phyloP scores from a whole-genome alignment of 257 asterid genomes.

The Nicotiana otophora region DNA sequence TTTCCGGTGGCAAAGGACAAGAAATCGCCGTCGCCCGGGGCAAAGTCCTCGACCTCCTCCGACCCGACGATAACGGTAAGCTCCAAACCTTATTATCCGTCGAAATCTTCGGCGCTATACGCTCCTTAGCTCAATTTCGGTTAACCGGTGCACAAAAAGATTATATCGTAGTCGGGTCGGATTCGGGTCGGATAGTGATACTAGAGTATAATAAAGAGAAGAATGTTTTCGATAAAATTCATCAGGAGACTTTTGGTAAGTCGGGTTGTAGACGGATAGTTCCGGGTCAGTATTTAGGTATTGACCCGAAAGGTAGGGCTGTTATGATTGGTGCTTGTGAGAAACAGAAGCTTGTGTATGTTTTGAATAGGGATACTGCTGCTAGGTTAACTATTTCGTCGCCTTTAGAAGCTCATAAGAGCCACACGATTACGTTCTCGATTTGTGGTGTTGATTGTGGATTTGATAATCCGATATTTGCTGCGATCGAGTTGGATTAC shows the following conservation, averaged over 20 bases:
- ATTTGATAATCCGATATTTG: slow-evolving; percentile 93
- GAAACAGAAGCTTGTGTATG: slow-evolving; percentile 97
- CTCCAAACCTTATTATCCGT: slow-evolving; percentile 81
- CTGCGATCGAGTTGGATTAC: slow-evolving; percentile 93
- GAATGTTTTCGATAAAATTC: slow-evolving; percentile 75
- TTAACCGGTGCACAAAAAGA: slow-evolving; percentile 92
- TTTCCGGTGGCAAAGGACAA: slow-evolving; percentile 87
- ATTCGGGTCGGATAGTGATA: slow-evolving; percentile 88
- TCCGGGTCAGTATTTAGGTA: slow-evolving; percentile 90
- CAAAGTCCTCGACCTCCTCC: slow-evolving; percentile 85
- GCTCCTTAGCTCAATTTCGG: slow-evolving; percentile 96
- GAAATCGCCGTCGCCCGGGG: slow-evolving; percentile 95
- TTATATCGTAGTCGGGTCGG: slow-evolving; percentile 90
- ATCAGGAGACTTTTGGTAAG: slow-evolving; percentile 94
- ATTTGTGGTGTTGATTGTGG: slow-evolving; percentile 89
- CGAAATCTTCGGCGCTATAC: slow-evolving; percentile 83
- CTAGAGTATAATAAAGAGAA: slow-evolving; percentile 84
- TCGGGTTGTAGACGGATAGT: slow-evolving; percentile 96
- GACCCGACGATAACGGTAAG: slow-evolving; percentile 96
- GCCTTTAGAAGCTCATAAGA: slow-evolving; percentile 95
- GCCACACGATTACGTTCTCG: slow-evolving; percentile 75
- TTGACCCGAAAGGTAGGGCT: slow-evolving; percentile 99
- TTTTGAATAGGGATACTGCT: slow-evolving; percentile 90
- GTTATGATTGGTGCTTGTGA: slow-evolving; percentile 97
- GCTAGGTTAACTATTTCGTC: slow-evolving; percentile 95